phyloP scores from a whole-genome alignment of 768 basidiomycete genomes.

The Candolleomyces eurysporus region DNA sequence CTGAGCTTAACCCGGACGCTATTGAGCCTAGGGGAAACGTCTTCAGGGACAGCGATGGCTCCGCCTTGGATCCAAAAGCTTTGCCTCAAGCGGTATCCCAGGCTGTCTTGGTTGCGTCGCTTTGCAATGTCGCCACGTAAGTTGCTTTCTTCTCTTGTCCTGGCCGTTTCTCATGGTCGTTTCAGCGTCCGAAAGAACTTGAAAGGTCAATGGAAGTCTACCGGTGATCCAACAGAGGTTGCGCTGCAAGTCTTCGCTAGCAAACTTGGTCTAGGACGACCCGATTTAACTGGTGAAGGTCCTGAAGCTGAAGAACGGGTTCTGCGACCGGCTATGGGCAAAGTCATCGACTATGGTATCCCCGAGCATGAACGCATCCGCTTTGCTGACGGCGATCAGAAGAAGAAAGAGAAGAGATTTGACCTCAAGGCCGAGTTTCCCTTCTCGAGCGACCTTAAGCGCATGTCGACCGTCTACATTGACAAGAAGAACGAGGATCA shows the following conservation, averaged over 20 bases:
- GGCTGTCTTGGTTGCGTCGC: constrained; percentile 29
- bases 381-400: constrained; percentile 16
- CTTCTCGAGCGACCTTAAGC: constrained; percentile 51
- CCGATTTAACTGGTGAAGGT: constrained; percentile 24
- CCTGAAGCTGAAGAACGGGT: constrained; percentile 15
- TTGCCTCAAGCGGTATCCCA: constrained; percentile 24
- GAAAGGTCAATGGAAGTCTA: constrained; percentile 45
- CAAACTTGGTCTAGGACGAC: constrained; percentile 43
- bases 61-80: constrained; percentile 16
- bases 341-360: constrained; percentile 22
- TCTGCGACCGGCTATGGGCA: constrained; percentile 23
- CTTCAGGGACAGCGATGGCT: constrained; percentile 19
- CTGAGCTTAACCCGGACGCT: constrained; percentile 29
- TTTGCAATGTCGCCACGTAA: constrained; percentile 38
- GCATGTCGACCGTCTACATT: constrained; percentile 43
- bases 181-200: constrained; percentile 33
- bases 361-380: constrained; percentile 19
- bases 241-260: constrained; percentile 54
- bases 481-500: constrained; percentile 22
- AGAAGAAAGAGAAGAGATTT: constrained; percentile 23
- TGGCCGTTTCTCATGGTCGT: not conserved
- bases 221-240: constrained; percentile 52
- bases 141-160: constrained; percentile 4
- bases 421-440: constrained; percentile 38
- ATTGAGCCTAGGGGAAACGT: constrained; percentile 30